These are phyloP conservation scores for Madurella fahalii DNA, from an alignment of 2,329 filamentous ascomycete genomes.

Conservation along the genomic window DNA sequence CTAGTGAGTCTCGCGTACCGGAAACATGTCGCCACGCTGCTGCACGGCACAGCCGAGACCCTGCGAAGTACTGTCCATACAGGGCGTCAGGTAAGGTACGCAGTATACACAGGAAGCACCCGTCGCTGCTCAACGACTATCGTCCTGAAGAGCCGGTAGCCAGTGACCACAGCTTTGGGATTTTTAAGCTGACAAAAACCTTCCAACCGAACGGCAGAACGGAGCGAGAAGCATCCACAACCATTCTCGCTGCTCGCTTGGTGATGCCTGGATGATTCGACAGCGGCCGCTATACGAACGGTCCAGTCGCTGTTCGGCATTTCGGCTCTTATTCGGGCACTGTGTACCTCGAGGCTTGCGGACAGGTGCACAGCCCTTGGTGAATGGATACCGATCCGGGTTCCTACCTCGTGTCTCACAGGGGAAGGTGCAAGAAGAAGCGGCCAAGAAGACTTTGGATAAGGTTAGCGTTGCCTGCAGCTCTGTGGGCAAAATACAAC, in stretches of 20 bases:
- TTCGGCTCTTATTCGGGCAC: neutral
- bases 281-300: conserved; percentile 15
- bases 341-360: neutral
- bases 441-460: too few relatives aligned
- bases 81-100: neutral
- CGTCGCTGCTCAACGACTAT: neutral
- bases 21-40: conserved; percentile 6
- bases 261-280: neutral
- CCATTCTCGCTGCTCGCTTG: neutral
- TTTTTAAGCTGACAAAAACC: neutral
- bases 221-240: neutral
- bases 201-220: neutral
- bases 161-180: neutral
- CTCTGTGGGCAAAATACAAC: too few relatives aligned
- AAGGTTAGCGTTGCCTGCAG: too few relatives aligned
- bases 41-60: conserved; percentile 12
- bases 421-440: too few relatives aligned
- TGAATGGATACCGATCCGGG: neutral
- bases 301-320: conserved; percentile 16
- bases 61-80: neutral
- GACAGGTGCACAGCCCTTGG: neutral
- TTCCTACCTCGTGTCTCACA: too few relatives aligned
- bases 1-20: neutral
- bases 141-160: neutral
- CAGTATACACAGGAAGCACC: too few relatives aligned